phyloP scores from a whole-genome alignment of 495 filamentous ascomycete species.

The Penicillium bovifimosum region DNA sequence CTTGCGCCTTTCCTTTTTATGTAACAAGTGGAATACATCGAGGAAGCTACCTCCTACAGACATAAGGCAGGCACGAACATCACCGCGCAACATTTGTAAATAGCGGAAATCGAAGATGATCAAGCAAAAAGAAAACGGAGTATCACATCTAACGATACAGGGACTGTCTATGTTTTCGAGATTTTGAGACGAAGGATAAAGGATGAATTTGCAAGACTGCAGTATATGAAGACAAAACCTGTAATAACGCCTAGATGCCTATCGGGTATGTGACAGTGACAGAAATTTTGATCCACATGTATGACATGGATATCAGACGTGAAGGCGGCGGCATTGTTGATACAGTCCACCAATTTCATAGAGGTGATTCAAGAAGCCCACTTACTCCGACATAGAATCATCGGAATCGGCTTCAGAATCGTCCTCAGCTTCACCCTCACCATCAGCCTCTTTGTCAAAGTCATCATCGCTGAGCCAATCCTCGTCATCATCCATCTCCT shows the following conservation, averaged over 20 bases:
- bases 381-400: slow-evolving; percentile 40
- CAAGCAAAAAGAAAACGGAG: too few relatives aligned
- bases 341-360: neutral
- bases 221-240: slow-evolving; percentile 7
- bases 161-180: neutral
- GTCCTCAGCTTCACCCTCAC: slow-evolving; percentile 43
- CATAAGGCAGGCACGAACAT: too few relatives aligned
- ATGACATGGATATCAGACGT: slow-evolving; percentile 1
- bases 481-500: slow-evolving; percentile 51
- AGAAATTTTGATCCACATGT: slow-evolving; percentile 7
- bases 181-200: neutral
- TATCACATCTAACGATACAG: too few relatives aligned
- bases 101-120: too few relatives aligned
- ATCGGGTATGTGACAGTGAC: slow-evolving; percentile 13
- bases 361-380: neutral
- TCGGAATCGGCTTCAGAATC: slow-evolving; percentile 24
- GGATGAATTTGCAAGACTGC: neutral
- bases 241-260: slow-evolving; percentile 9
- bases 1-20: neutral
- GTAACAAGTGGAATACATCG: neutral
- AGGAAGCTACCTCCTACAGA: too few relatives aligned
- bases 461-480: slow-evolving; percentile 60
- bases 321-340: slow-evolving; percentile 1
- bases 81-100: too few relatives aligned
- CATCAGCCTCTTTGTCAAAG: slow-evolving; percentile 50